phyloP scores from a whole-genome alignment of 352 stramenopile genomes.

The Pelagophyceae sp. region DNA sequence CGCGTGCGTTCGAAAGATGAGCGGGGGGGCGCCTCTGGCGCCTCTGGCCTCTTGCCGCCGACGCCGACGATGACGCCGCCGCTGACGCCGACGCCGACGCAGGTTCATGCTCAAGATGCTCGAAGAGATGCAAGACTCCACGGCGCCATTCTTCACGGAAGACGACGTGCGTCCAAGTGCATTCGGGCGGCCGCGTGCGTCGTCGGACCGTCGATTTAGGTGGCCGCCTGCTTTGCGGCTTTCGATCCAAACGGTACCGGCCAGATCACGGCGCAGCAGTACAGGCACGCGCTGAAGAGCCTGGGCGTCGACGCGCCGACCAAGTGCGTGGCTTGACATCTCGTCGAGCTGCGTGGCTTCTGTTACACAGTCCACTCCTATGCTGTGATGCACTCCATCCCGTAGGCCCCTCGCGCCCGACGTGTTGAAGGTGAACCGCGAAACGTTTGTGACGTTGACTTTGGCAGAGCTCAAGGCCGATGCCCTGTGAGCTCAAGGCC shows the following conservation, averaged over 20 bases:
- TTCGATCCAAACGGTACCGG: constrained; percentile 20
- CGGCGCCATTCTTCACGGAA: constrained; percentile 18
- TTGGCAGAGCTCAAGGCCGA: not conserved
- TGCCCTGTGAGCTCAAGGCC: too few species aligned
- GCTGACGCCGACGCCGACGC: not conserved
- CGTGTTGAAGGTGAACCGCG: not conserved
- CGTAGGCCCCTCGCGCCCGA: not conserved
- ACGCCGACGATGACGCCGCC: too few species aligned
- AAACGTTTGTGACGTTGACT: not conserved
- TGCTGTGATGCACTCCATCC: too few species aligned
- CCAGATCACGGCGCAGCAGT: constrained; percentile 17
- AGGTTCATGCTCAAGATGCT: constrained; percentile 1
- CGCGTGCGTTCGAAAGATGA: constrained; percentile 5
- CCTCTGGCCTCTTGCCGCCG: too few species aligned
- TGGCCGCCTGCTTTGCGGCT: constrained; percentile 21
- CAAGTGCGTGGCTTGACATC: too few species aligned
- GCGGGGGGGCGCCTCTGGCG: not conserved
- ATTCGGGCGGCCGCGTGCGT: too few species aligned
- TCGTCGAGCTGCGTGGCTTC: too few species aligned
- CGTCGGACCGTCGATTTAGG: too few species aligned
- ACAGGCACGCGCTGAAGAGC: constrained; percentile 9
- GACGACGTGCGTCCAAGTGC: constrained; percentile 9
- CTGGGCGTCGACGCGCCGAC: constrained; percentile 23
- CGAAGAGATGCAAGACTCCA: not conserved
- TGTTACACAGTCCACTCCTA: too few species aligned